Evolutionary conservation across 371 early-diverging fungal species (phyloP).

Genomic region (Enterospora canceri): DNA sequence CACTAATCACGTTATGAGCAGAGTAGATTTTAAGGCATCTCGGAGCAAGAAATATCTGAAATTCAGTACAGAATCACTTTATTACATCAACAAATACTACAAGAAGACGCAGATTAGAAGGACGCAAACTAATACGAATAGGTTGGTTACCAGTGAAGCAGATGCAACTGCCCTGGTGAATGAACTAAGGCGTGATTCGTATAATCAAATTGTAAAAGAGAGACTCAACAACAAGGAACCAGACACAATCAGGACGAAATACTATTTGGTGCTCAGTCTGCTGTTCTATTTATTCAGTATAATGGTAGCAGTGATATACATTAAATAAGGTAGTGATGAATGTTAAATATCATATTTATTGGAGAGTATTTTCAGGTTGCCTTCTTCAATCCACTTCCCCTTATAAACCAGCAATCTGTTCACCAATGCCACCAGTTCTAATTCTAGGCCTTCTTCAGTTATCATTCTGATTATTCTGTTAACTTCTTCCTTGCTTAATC

Average conservation of each 20-base stretch:
- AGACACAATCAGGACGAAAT: background rate
- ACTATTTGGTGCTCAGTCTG: background rate
- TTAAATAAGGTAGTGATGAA: background rate
- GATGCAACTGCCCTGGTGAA: background rate
- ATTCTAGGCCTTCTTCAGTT: background rate
- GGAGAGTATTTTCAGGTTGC: background rate
- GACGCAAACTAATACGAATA: background rate
- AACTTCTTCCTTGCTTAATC: background rate
- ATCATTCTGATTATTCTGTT: background rate
- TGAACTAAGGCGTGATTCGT: background rate
- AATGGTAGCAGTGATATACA: background rate
- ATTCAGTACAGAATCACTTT: background rate
- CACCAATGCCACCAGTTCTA: background rate
- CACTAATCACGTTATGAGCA: background rate
- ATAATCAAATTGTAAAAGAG: background rate
- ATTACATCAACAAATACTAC: background rate
- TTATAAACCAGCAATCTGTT: conserved; percentile 1
- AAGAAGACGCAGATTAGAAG: background rate
- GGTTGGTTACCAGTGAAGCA: background rate
- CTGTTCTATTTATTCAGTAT: background rate
- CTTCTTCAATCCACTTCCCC: background rate
- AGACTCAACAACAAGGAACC: background rate
- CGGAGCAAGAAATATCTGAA: background rate
- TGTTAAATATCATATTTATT: background rate
- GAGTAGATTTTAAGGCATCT: no score